phyloP scores from a whole-genome alignment of 179 eudicot species.

The Amaranthus tricolor region DNA sequence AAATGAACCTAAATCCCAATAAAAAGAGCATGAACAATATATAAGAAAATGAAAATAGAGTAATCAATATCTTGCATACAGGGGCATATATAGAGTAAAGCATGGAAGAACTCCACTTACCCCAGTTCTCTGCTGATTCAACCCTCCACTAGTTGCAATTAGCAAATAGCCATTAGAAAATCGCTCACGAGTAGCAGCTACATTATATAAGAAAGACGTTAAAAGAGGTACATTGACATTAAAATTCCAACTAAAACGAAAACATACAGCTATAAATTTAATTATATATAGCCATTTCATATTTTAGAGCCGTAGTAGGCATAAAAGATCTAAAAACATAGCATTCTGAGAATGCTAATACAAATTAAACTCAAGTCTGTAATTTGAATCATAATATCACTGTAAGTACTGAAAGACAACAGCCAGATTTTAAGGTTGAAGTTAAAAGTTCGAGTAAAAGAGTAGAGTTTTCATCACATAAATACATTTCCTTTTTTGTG shows the following conservation, averaged over 20 bases:
- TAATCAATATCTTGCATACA: not conserved
- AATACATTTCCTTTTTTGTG: too few relatives aligned
- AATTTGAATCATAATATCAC: not conserved
- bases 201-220: constrained; percentile 28
- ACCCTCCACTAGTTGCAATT: constrained; percentile 95
- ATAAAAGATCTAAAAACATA: not conserved
- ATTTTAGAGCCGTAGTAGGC: not conserved
- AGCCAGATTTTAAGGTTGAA: too few relatives aligned
- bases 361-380: not conserved
- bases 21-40: not conserved
- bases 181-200: constrained; percentile 67
- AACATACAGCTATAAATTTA: not conserved
- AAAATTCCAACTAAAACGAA: not conserved
- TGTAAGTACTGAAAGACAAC: too few relatives aligned
- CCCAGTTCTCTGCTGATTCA: constrained; percentile 95
- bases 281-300: not conserved
- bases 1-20: constrained; percentile 12
- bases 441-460: too few relatives aligned
- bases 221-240: not conserved
- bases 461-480: too few relatives aligned
- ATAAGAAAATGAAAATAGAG: not conserved
- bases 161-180: constrained; percentile 86
- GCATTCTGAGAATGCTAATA: not conserved
- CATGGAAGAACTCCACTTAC: constrained; percentile 47
- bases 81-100: constrained; percentile 8